Base-by-base conservation (phyloP, 2,329 filamentous ascomycete species). In the Tolypocladium tundrense region DNA sequence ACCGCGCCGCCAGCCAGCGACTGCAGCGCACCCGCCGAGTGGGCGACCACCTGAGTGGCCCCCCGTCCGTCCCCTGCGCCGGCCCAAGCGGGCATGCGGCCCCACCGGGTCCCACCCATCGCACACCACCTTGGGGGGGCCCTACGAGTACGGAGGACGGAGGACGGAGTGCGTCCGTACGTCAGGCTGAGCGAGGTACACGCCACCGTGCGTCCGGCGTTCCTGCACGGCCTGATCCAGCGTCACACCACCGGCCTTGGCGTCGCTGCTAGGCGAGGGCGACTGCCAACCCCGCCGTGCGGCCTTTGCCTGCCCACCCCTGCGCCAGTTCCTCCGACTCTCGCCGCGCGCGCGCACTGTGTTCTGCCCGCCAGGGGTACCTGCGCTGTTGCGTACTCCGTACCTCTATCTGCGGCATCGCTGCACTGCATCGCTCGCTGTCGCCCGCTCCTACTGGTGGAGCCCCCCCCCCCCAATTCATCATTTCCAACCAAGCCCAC, bases 81-180 rank as follows among this genome's bases (percentile, higher is more conserved):
- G 51, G 56, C 50, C 56, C 48, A 53, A 50, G 56, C 56, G 56
- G 56, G 35, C 51, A 33, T 35, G 37, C 56, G 40, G 56, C 56
- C 56, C 52, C 52, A 54, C 56, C 37, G 21, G 33, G 2, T 6
- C 56, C 56, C 51, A 58, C 52, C 52, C 24, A n/a, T 42, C 37
- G 24, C 51, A 54, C 56, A 57, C 56, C 50, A 41, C 56, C 54
- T 35, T n/a, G 5, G 45, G 9, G 8, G 27, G 16, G 45, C 27
- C 7, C 27, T n/a, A n/a, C n/a, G n/a, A n/a, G n/a, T 31, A 31
- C 27, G 27, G 27, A 31, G 27, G 27, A 31, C 27, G 27, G 27
- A 31, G 27, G 5, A 31, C 27, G 27, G 27, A 31, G 27, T 31
- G 27, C 27, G 27, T 31, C 27, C 27, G 27, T 35, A 37, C 43